Evolutionary conservation across 2,329 filamentous ascomycete species (phyloP).

Genomic region (Verticillium isaacii): DNA sequence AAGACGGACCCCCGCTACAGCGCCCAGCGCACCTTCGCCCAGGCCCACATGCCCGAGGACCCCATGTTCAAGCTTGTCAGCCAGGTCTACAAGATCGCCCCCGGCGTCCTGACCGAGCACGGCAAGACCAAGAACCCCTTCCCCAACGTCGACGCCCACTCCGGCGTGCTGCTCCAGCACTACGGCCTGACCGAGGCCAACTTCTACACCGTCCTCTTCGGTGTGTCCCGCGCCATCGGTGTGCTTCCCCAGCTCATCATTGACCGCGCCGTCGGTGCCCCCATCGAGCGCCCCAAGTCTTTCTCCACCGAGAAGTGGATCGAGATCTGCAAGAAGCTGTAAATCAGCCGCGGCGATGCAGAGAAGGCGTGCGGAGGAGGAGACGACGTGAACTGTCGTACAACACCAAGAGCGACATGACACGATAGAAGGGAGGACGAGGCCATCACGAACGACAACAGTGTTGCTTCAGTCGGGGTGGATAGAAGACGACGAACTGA

Average conservation of each 20-base stretch:
- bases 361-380: conserved; percentile 5
- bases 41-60: conserved; percentile 85
- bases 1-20: conserved; percentile 99
- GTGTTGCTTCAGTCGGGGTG: conserved; percentile 15
- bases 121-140: conserved; percentile 99
- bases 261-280: conserved; percentile 92
- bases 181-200: conserved; percentile 98
- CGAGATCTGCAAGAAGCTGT: conserved; percentile 90
- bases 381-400: conserved; percentile 3
- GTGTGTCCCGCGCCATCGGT: conserved; percentile 96
- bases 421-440: conserved; percentile 3
- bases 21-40: conserved; percentile 95
- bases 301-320: conserved; percentile 97
- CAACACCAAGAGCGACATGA: conserved; percentile 5
- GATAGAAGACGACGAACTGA: conserved; percentile 9
- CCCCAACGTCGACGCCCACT: conserved; percentile 99
- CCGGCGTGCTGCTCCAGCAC: conserved; percentile 98
- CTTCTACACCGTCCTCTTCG: conserved; percentile 99
- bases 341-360: conserved; percentile 33
- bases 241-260: conserved; percentile 99
- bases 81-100: conserved; percentile 99
- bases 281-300: conserved; percentile 97
- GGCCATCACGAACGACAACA: conserved; percentile 1
- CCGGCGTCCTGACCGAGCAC: conserved; percentile 96
- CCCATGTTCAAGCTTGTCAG: conserved; percentile 99